phyloP scores from a whole-genome alignment of 495 filamentous ascomycete genomes.

The Talaromyces stipitatus region DNA sequence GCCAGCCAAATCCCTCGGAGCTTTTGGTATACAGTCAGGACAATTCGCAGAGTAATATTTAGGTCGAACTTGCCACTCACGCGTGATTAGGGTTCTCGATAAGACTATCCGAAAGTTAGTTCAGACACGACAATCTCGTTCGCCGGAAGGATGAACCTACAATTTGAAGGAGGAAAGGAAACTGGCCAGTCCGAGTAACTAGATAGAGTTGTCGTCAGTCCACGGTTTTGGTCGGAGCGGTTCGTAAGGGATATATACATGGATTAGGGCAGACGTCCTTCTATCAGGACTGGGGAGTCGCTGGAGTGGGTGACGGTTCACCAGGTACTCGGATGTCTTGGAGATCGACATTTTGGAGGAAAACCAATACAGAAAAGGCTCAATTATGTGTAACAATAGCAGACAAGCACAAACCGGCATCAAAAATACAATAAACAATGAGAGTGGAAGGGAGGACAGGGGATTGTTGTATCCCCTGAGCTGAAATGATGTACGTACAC shows the following conservation, averaged over 20 bases:
- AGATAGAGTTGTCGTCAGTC: conserved; percentile 17
- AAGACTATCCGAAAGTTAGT: conserved; percentile 22
- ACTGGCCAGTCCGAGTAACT: conserved; percentile 54
- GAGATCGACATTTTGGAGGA: conserved; percentile 5
- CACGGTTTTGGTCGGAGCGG: neutral
- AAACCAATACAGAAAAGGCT: neutral
- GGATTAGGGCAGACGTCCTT: conserved; percentile 59
- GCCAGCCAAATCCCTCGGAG: conserved; percentile 69
- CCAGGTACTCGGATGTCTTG: conserved; percentile 11
- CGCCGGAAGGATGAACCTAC: conserved; percentile 21
- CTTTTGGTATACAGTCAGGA: conserved; percentile 20
- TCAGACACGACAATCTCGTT: neutral
- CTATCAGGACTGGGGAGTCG: conserved; percentile 62
- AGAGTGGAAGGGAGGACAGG: too few species aligned
- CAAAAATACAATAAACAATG: too few species aligned
- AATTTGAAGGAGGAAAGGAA: conserved; percentile 65
- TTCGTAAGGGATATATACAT: conserved; percentile 38
- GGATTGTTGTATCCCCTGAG: too few species aligned
- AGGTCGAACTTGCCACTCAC: conserved; percentile 20
- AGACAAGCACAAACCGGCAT: neutral
- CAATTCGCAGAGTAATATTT: conserved; percentile 13
- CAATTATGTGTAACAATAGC: neutral
- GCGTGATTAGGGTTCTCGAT: conserved; percentile 37
- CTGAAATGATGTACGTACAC: too few species aligned
- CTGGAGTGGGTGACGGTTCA: conserved; percentile 60